Base-by-base conservation (phyloP, 441 rosid genomes). In the Adansonia gregorii region DNA sequence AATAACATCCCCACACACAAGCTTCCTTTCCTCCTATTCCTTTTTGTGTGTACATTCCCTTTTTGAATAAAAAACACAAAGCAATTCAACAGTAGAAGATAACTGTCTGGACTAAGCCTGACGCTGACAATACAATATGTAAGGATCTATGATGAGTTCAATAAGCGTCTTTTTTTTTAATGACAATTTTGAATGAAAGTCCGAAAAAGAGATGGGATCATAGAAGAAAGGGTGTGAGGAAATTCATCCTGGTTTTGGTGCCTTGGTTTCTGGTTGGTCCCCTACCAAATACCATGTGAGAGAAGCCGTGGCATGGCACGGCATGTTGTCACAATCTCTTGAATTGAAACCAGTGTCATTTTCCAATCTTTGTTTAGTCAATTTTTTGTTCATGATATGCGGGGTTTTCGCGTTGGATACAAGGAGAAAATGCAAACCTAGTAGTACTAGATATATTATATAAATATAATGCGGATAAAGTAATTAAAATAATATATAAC, bases 61-160 rank as follows among this genome's bases (percentile, higher is more conserved):
- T 27, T 27, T 20, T 22, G 19, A 17, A 74, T 22, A 6, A 82
- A 52, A 52, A 49, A 67, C 27, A 19, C 10, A 49, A 17, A 78
- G 24, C 15, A 67, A 11, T 4, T 0, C 17, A 58, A 59, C 64
- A 54, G 17, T 60, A 70, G 45, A 22, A 72, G 10, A 24, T 24
- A 67, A 49, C 10, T 24, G 41, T 67, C 51, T 68, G 64, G 76
- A 58, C 68, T 24, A 14, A 69, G 76, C 82, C 76, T 68, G 70
- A 56, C 76, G 69, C 77, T 71, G 82, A 75, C 68, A 59, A 46
- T 56, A 76, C 41, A 72, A 46, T 24, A 56, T 69, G n/a, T 6
- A 11, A 27, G 4, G 35, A 39, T 15, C 0, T 22, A 27, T 24
- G 27, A 73, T 60, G 67, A 54, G 24, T 20, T 54, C 76, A 39